Base-by-base conservation (phyloP, 2,329 filamentous ascomycete species). In the Tolypocladium nubicola region DNA sequence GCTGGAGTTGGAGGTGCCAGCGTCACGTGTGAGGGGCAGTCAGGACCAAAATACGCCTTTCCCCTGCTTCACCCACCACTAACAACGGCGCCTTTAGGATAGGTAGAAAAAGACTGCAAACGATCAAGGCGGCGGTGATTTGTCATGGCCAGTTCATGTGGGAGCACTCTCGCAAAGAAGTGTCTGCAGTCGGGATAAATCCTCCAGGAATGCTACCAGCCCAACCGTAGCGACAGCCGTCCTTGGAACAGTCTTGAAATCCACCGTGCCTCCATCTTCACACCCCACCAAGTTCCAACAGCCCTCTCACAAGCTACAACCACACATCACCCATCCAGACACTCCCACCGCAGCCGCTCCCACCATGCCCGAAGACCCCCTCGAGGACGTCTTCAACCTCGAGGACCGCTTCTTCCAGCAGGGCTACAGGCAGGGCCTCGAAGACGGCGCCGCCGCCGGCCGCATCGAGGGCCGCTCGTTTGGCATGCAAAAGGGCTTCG, bases 401-500 rank as follows among this genome's bases (percentile, higher is more conserved):
- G 84, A 87, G 68, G 80, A 85, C 56, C 70, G 76, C 59, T 96
- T 93, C 76, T 96, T 97, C 76, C 77, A 82, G 50, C 84, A 93
- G 71, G 94, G 94, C 59, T 93, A 91, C 75, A 71, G 78, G 7
- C 81, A 90, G 56, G 94, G 94, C 49, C 71, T 84, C 53, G 75
- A 79, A 45, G 93, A 96, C 72, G 94, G 94, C 59, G 77, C 83
- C 45, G 80, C 81, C 59, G 87, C 89, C 38, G 94, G 94, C 43
- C 85, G 86, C 58, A 84, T 90, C 62, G 94, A 99, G 78, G 94
- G 94, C 60, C 88, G 91, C 55, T 83, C 90, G 23, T 90, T 97
- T 68, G 94, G 93, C 0, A 83, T 97, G 47, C 88, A 95, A 69
- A 94, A 92, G 62, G 93, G 92, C 0, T 97, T 94, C 65, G 90